Conservation (phyloP, 345 rosid species). For the Syzygium grande region DNA sequence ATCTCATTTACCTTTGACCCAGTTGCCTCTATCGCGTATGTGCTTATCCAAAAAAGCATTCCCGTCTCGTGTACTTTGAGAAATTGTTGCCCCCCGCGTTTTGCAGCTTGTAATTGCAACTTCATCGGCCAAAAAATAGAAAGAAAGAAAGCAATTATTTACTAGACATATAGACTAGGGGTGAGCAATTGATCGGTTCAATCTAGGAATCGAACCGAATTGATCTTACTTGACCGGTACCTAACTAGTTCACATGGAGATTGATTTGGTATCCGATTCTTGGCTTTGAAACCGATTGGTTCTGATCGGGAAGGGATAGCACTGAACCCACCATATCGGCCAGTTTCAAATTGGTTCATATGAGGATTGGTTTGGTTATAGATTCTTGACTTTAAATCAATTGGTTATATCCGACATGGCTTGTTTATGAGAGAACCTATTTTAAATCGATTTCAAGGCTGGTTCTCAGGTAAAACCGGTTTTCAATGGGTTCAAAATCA, state of each 20-base stretch:
- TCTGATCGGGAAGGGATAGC: accelerated
- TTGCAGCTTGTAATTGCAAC: not conserved
- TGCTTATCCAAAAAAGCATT: not conserved
- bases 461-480: too few relatives aligned
- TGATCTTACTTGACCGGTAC: too few relatives aligned
- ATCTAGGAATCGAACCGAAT: not conserved
- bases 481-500: not conserved
- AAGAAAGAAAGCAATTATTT: not conserved
- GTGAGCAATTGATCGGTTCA: not conserved
- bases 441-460: not conserved
- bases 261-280: not conserved
- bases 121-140: not conserved
- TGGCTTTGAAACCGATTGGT: not conserved
- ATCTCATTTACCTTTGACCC: not conserved
- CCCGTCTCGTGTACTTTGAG: not conserved
- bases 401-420: not conserved
- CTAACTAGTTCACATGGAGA: not conserved
- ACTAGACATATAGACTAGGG: not conserved
- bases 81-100: not conserved
- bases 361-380: not conserved
- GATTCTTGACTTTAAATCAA: not conserved
- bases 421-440: too few relatives aligned
- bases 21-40: not conserved
- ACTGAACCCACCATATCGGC: not conserved
- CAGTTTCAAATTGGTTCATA: not conserved